These are phyloP conservation scores for Leccinum proximum DNA, from an alignment of 1,284 basidiomycete species.

Conservation along the genomic window DNA sequence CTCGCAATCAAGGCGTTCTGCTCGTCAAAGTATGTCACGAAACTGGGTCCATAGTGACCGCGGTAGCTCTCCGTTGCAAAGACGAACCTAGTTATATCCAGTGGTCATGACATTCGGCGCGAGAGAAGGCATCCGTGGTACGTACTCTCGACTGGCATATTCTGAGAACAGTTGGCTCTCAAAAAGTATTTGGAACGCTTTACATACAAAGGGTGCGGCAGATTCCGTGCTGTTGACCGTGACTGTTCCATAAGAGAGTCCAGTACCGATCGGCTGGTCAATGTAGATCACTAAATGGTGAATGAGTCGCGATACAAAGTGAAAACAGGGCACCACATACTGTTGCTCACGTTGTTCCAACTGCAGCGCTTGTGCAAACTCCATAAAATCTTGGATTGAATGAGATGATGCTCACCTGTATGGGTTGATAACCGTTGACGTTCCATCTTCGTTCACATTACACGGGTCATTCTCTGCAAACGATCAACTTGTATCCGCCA, in stretches of 20 bases:
- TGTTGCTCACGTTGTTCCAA: slow-evolving; percentile 71
- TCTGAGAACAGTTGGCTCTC: slow-evolving; percentile 57
- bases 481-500: not conserved
- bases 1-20: too few species aligned
- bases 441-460: slow-evolving; percentile 23
- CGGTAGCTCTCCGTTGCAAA: slow-evolving; percentile 66
- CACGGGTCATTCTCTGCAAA: slow-evolving; percentile 30
- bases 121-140: slow-evolving; percentile 1
- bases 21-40: slow-evolving; percentile 63
- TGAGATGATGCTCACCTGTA: slow-evolving; percentile 25
- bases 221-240: slow-evolving; percentile 52
- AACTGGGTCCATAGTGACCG: slow-evolving; percentile 65
- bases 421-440: slow-evolving; percentile 28
- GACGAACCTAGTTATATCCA: slow-evolving; percentile 44
- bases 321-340: slow-evolving; percentile 29
- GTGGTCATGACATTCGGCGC: not conserved
- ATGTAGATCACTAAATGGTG: slow-evolving; percentile 62
- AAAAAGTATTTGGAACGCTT: slow-evolving; percentile 65
- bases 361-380: slow-evolving; percentile 27
- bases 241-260: slow-evolving; percentile 60
- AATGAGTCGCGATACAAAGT: slow-evolving; percentile 1
- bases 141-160: slow-evolving; percentile 55
- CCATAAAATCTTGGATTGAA: not conserved
- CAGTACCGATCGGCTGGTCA: slow-evolving; percentile 71
- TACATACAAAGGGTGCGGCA: slow-evolving; percentile 51